Percentiles rank a stretch among this genome's conserved stretches.
These are phyloP conservation scores for Tripidium arundinaceum DNA, from an alignment of 202 grass and related monocot species.

Conservation along the genomic window DNA sequence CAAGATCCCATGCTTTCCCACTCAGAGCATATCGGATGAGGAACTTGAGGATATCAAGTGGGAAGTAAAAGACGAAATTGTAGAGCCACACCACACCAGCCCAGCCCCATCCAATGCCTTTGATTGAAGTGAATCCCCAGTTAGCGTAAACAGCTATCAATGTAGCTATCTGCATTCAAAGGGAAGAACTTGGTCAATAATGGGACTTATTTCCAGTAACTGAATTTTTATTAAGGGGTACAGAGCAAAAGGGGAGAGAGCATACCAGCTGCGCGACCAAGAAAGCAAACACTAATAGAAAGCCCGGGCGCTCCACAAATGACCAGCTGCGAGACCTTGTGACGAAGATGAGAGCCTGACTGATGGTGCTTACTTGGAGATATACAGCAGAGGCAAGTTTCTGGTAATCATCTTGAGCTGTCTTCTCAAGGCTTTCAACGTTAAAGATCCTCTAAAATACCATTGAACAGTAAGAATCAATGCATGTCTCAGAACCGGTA, in stretches of 20 bases:
- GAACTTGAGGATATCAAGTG: constrained; percentile 49
- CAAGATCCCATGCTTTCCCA: constrained; percentile 49
- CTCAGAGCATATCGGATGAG: constrained; percentile 45
- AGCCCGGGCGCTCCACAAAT: constrained; percentile 62
- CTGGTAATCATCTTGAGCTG: constrained; percentile 51
- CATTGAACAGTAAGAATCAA: neutral
- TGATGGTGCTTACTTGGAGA: constrained; percentile 85
- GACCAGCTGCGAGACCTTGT: constrained; percentile 76
- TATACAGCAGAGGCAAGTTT: constrained; percentile 72
- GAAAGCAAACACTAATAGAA: constrained; percentile 57
- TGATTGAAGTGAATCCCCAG: constrained; percentile 52
- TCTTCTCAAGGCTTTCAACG: constrained; percentile 57
- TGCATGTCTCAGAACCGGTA: too few relatives aligned
- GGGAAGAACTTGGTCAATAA: neutral
- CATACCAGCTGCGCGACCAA: constrained; percentile 61
- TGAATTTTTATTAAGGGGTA: too few relatives aligned
- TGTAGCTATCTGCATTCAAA: constrained; percentile 44
- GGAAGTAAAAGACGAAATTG: constrained; percentile 50
- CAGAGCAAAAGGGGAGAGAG: neutral
- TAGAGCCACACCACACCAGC: constrained; percentile 55
- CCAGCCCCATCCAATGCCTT: constrained; percentile 60
- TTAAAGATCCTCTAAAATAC: constrained; percentile 41
- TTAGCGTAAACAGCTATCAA: constrained; percentile 43
- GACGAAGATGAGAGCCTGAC: constrained; percentile 79
- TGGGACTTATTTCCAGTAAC: too few relatives aligned